These are phyloP conservation scores for Apiospora hydei DNA, from an alignment of 2,329 filamentous ascomycete species.

Conservation along the genomic window DNA sequence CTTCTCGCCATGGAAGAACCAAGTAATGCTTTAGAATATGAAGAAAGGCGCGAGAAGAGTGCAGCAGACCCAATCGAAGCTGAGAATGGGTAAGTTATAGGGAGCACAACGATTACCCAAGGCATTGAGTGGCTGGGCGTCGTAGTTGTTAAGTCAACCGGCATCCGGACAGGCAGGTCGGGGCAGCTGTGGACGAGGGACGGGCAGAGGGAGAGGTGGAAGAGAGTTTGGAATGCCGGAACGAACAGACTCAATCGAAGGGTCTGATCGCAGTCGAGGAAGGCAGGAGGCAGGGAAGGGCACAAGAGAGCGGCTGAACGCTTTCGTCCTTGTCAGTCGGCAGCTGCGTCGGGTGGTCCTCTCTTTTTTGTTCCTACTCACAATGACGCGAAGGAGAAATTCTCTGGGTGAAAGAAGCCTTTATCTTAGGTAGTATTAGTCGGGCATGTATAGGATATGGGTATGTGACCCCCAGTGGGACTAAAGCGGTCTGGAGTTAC, in stretches of 20 bases:
- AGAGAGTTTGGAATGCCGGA: constrained; percentile 12
- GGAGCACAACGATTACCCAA: neutral
- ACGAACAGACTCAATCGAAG: constrained; percentile 16
- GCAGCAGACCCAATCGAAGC: constrained; percentile 9
- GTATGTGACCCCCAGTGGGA: constrained; percentile 14
- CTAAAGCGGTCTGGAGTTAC: constrained; percentile 20
- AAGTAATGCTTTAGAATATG: constrained; percentile 18
- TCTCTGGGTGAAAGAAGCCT: constrained; percentile 13
- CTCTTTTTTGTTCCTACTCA: constrained; percentile 36
- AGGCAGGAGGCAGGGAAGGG: neutral
- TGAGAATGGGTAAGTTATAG: constrained; percentile 18
- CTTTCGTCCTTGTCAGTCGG: constrained; percentile 25
- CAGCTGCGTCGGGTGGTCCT: constrained; percentile 8
- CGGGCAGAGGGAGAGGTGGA: neutral
- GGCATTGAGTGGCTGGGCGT: constrained; percentile 17
- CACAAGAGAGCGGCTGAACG: constrained; percentile 2
- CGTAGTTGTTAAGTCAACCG: constrained; percentile 15
- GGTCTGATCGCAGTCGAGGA: constrained; percentile 10
- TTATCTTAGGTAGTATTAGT: constrained; percentile 13
- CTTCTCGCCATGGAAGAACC: constrained; percentile 56
- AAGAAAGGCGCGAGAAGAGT: neutral
- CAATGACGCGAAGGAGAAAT: constrained; percentile 41
- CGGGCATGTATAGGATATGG: constrained; percentile 20
- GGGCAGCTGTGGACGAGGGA: neutral
- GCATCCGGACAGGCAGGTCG: constrained; percentile 18